Evolutionary conservation across 371 early-diverging fungal species (phyloP), one percentile per base, ranked within the genome.

Genomic region (Mortierella sp.): DNA sequence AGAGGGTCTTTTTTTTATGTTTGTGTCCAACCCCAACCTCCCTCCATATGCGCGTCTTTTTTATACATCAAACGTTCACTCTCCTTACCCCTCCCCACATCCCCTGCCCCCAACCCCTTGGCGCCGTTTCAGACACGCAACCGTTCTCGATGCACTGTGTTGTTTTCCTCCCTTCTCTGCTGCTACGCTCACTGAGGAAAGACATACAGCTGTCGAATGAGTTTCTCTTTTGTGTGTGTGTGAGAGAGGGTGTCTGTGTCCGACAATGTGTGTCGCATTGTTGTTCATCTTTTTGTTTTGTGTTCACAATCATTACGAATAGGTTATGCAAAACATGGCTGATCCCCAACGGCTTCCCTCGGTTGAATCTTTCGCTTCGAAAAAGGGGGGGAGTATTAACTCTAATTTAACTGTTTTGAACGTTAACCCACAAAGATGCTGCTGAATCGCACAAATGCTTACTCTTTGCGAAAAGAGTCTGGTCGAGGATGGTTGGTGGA

Each of bases 91-190:
- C 32, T 32, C 32, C 18, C 7, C 58, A 29, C 48, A 14, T 46
- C 48, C 27, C 27, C 58, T 18, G 27, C 63, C 29, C 35, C 60
- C 60, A 11, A 27, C 35, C 63, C 35, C 63, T 21, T 63, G 63
- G 38, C 63, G 35, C 63, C 38, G 63, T 63, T 63, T 63, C 63
- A 60, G 60, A 60, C 29, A 63, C 35, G 32, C 6, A 63, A 63
- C 63, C 63, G 63, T 35, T 35, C 29, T 60, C 58, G 18, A 32
- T 4, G 60, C 4, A 14, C 32, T 58, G 4, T 32, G 4, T 32
- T 32, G 0, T 32, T n/a, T n/a, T 55, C 27, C 51, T 21, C 18
- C 51, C 51, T 51, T 16, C 21, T 18, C 21, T 16, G 16, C 51
- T 18, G 16, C 51, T 21, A 5, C 16, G 60, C 63, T 32, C 35